Percentiles rank a stretch among this genome's conserved stretches.
These are phyloP conservation scores for Trametes villosa DNA, from an alignment of 768 basidiomycete genomes.

Conservation along the genomic window DNA sequence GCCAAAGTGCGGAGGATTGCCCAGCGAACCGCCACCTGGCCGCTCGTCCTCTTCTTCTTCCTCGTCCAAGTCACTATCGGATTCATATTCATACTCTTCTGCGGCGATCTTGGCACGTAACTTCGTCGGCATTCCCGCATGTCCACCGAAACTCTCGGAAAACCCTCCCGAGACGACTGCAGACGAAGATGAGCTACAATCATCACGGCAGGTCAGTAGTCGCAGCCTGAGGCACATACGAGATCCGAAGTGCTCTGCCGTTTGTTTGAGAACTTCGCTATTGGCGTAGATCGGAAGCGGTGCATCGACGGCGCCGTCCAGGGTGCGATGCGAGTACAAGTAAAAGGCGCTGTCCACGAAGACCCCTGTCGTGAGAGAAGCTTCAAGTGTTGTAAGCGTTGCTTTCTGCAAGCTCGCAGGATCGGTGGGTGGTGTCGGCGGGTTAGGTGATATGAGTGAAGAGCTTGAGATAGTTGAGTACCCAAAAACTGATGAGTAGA, in stretches of 20 bases:
- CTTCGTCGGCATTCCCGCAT: no score
- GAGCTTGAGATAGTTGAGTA: no score
- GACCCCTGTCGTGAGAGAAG: constrained; percentile 1
- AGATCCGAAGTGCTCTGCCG: neutral
- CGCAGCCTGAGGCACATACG: neutral
- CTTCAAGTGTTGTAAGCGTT: neutral
- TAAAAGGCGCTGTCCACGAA: constrained; percentile 4
- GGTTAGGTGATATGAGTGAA: no score
- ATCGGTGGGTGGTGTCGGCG: no score
- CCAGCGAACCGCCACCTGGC: no score
- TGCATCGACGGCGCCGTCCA: neutral
- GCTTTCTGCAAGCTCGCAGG: neutral
- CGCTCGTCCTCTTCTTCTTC: neutral
- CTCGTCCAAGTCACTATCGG: constrained; percentile 11
- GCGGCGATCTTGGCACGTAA: neutral
- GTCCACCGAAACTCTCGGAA: neutral
- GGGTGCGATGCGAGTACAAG: neutral
- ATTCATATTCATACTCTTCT: constrained; percentile 1
- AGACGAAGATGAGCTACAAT: neutral
- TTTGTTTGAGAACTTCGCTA: neutral
- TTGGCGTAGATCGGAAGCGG: constrained; percentile 1
- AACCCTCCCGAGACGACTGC: neutral
- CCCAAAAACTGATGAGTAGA: no score
- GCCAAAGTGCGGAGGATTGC: no score
- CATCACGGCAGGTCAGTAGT: neutral